Conservation (phyloP, 257 asterid species). For the Scutellaria baicalensis region DNA sequence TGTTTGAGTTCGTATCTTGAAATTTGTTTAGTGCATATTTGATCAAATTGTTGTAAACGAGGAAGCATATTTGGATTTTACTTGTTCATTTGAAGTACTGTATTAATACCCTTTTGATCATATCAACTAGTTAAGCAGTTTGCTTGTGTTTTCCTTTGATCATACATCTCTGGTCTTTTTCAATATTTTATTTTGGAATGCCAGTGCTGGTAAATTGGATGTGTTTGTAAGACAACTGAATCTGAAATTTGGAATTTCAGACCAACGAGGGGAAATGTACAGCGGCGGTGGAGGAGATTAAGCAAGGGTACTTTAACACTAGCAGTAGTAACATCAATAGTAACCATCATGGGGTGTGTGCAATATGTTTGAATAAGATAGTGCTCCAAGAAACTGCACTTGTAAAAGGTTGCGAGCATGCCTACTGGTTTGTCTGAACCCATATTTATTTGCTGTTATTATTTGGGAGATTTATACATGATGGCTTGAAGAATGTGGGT, state of each 20-base stretch:
- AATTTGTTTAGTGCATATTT: not conserved
- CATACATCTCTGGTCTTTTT: not conserved
- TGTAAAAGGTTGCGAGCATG: conserved; percentile 99
- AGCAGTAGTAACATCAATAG: conserved; percentile 9
- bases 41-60: not conserved
- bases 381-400: conserved; percentile 82
- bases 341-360: conserved; percentile 61
- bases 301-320: conserved; percentile 17
- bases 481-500: not conserved
- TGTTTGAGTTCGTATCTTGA: not conserved
- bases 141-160: not conserved
- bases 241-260: conserved; percentile 28
- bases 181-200: not conserved
- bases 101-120: not conserved
- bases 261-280: conserved; percentile 19
- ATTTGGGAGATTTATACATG: not conserved
- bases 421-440: conserved; percentile 83
- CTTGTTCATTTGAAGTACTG: not conserved
- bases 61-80: not conserved
- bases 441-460: not conserved
- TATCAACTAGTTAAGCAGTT: no score
- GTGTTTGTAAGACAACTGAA: not conserved
- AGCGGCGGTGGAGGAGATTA: conserved; percentile 23
- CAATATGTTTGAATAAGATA: conserved; percentile 74
- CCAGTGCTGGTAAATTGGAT: not conserved